Base-by-base conservation (phyloP, 2,329 filamentous ascomycete genomes). In the Ophiocordyceps sinensis region DNA sequence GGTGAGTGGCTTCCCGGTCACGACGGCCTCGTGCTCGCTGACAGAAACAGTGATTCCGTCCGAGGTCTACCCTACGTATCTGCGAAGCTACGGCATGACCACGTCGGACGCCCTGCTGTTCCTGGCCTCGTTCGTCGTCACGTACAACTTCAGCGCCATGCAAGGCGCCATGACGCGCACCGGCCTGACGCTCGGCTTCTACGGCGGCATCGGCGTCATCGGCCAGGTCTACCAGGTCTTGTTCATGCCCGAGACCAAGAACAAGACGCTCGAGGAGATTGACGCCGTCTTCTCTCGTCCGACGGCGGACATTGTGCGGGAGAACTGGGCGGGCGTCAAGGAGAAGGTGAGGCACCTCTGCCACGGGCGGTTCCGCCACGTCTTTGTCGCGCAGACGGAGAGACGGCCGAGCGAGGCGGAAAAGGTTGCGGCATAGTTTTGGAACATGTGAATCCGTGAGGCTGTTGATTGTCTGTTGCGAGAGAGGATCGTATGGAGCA, bases 201-300 rank as follows among this genome's bases (percentile, higher is more conserved):
- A 83, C 55, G 80, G 81, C 5, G 81, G 81, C 14, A 84, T 85
- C 41, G 80, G 80, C 0, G 68, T 81, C 1, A 10, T 85, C 0
- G 81, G 79, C 12, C 82, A 78, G 71, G 63, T 82, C 49, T 85
- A 84, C 57, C 80, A 85, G 60, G 65, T 84, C 37, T 55, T 84
- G 39, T 85, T 84, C 61, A 85, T 85, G 81, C 79, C 78, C 0
- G 79, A 84, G 64, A 84, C 79, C 3, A 83, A 83, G 65, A 74
- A 79, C 55, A 71, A 70, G 59, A 68, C 62, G 3, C 69, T 85
- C 0, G 81, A 85, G 59, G 80, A 85, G 58, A 83, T 85, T 44
- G 79, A 85, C 45, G 61, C 75, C 31, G 63, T 84, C 17, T 83
- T 84, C 54, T 67, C 71, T 39, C 67, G 71, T 45, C 78, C 79